Conservation (phyloP, 2,329 filamentous ascomycete genomes). For the Boeremia exigua region DNA sequence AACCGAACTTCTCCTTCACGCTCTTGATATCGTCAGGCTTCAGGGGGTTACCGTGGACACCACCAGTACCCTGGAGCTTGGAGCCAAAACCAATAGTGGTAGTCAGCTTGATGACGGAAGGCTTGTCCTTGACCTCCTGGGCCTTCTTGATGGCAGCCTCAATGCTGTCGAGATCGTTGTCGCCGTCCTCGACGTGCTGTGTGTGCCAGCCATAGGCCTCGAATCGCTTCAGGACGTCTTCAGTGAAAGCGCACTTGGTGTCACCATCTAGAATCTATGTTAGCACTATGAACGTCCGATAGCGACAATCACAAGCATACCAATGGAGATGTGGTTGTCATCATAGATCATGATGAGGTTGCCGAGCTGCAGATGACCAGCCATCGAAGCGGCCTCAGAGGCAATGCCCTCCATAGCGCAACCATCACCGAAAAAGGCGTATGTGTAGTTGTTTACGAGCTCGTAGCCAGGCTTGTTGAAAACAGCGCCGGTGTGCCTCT, state of each 20-base stretch:
- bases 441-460: conserved; percentile 96
- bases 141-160: conserved; percentile 86
- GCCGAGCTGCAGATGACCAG: conserved; percentile 95
- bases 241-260: conserved; percentile 95
- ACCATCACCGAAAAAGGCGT: conserved; percentile 94
- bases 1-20: conserved; percentile 94
- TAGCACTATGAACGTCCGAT: conserved; percentile 8
- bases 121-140: conserved; percentile 92
- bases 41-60: conserved; percentile 94
- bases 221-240: conserved; percentile 94
- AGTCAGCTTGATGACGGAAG: conserved; percentile 92
- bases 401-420: conserved; percentile 99
- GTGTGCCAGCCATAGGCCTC: conserved; percentile 98
- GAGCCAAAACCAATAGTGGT: conserved; percentile 98
- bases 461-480: conserved; percentile 98
- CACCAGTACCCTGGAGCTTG: conserved; percentile 87
- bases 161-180: conserved; percentile 85
- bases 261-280: conserved; percentile 72
- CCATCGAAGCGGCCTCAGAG: conserved; percentile 86
- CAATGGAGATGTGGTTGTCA: conserved; percentile 95
- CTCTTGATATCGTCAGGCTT: conserved; percentile 94
- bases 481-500: conserved; percentile 85
- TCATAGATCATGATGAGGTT: conserved; percentile 98
- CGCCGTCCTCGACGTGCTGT: conserved; percentile 82
- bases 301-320: conserved; percentile 50